Evolutionary conservation across 257 asterid species (phyloP).

Genomic region (Solanum chaucha): DNA sequence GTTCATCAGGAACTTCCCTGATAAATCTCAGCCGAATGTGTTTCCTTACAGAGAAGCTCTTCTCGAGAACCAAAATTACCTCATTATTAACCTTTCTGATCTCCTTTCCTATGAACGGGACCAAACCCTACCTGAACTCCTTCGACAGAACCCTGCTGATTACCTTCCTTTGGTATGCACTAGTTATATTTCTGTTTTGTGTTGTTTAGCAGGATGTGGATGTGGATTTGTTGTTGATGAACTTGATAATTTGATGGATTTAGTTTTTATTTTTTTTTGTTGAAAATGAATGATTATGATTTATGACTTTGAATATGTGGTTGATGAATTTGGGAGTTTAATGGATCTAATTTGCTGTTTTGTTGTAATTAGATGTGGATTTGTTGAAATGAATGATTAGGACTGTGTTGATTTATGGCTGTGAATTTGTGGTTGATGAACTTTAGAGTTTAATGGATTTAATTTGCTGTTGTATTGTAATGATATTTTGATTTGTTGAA

Average conservation of each 20-base stretch:
- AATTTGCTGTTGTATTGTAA: neutral
- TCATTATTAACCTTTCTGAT: slow-evolving; percentile 64
- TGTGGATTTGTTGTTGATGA: neutral
- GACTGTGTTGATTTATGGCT: neutral
- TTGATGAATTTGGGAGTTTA: neutral
- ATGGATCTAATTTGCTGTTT: neutral
- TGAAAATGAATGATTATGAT: neutral
- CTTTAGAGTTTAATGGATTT: neutral
- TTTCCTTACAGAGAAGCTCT: slow-evolving; percentile 90
- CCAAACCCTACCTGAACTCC: slow-evolving; percentile 64
- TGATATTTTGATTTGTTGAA: neutral
- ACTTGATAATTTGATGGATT: neutral
- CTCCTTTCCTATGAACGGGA: slow-evolving; percentile 85
- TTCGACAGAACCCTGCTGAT: slow-evolving; percentile 88
- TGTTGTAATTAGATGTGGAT: neutral
- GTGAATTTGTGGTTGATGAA: neutral
- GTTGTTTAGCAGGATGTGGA: neutral
- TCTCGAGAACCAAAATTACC: slow-evolving; percentile 57
- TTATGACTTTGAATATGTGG: neutral
- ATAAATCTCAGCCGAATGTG: slow-evolving; percentile 64
- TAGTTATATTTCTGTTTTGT: neutral
- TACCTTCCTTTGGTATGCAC: slow-evolving; percentile 68
- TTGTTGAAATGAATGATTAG: neutral
- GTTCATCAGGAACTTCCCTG: slow-evolving; percentile 78
- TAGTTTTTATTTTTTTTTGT: neutral